phyloP scores from a whole-genome alignment of 1,284 basidiomycete species.

The Pyrrhoderma noxium region DNA sequence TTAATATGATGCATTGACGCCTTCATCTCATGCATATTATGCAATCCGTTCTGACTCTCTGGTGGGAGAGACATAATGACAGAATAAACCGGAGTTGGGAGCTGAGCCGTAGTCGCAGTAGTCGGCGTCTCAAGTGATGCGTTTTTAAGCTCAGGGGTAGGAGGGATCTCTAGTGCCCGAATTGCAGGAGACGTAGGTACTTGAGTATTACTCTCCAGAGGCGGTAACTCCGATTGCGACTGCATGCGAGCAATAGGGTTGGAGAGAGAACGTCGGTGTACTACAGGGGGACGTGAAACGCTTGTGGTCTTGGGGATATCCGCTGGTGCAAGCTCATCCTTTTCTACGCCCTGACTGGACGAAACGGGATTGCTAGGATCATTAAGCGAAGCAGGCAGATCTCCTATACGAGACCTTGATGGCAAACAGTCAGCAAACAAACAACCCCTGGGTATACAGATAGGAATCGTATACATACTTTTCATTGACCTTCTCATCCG shows the following conservation, averaged over 20 bases:
- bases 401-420: too few relatives aligned
- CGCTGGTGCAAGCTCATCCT: not conserved
- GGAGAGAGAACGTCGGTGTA: conserved; percentile 17
- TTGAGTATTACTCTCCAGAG: not conserved
- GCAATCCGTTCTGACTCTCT: not conserved
- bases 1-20: not conserved
- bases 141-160: conserved; percentile 13
- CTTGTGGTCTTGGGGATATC: not conserved
- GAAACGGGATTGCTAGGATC: not conserved
- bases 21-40: not conserved
- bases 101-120: conserved; percentile 15
- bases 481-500: not conserved
- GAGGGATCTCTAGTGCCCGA: conserved; percentile 12
- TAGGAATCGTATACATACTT: too few relatives aligned
- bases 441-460: too few relatives aligned
- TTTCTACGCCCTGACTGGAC: not conserved
- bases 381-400: not conserved
- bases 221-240: not conserved
- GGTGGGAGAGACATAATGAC: not conserved
- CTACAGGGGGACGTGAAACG: conserved; percentile 5
- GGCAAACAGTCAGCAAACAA: too few relatives aligned
- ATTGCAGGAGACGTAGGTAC: not conserved
- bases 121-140: conserved; percentile 11
- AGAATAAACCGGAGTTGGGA: conserved; percentile 16
- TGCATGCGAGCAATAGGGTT: conserved; percentile 12